phyloP scores from a whole-genome alignment of 306 rosid species.

The Macrotyloma uniflorum region DNA sequence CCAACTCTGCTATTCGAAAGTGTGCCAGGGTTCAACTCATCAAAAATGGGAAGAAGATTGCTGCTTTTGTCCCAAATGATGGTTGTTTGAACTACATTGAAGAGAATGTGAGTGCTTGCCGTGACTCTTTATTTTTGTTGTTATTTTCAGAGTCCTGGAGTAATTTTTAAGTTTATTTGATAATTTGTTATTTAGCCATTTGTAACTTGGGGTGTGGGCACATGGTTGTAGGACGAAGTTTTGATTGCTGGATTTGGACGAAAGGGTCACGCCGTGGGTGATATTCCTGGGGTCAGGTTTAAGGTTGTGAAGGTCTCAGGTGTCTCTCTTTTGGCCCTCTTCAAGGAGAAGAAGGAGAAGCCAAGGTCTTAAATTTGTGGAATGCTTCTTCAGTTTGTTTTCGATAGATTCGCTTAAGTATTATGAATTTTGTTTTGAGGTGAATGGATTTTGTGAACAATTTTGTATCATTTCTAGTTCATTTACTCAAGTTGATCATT shows the following conservation, averaged over 20 bases:
- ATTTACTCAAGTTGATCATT: not conserved
- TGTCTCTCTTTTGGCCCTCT: slow-evolving; percentile 77
- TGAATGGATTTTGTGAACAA: slow-evolving; percentile 36
- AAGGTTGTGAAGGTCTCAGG: slow-evolving; percentile 79
- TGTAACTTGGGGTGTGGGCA: not conserved
- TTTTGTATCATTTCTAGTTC: slow-evolving; percentile 31
- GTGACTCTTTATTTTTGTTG: not conserved
- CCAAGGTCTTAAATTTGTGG: slow-evolving; percentile 58
- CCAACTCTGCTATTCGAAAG: slow-evolving; percentile 85
- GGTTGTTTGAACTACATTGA: slow-evolving; percentile 81
- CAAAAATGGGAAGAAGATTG: slow-evolving; percentile 86
- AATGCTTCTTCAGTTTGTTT: not conserved
- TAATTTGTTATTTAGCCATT: not conserved
- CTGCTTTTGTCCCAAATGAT: slow-evolving; percentile 86
- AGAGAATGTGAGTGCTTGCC: slow-evolving; percentile 60
- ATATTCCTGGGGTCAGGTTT: slow-evolving; percentile 90
- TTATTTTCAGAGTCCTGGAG: not conserved
- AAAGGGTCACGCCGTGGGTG: slow-evolving; percentile 84
- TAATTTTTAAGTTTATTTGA: not conserved
- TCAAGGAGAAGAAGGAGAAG: slow-evolving; percentile 89
- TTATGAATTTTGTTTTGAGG: slow-evolving; percentile 27
- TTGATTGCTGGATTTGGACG: slow-evolving; percentile 86
- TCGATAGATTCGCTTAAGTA: not conserved
- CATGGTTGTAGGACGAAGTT: slow-evolving; percentile 69
- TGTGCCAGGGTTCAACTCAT: slow-evolving; percentile 89